Percentiles rank a stretch among this genome's conserved stretches.
Evolutionary conservation across 139 green algal species (phyloP).

Genomic region (Coelastrella sp.): DNA sequence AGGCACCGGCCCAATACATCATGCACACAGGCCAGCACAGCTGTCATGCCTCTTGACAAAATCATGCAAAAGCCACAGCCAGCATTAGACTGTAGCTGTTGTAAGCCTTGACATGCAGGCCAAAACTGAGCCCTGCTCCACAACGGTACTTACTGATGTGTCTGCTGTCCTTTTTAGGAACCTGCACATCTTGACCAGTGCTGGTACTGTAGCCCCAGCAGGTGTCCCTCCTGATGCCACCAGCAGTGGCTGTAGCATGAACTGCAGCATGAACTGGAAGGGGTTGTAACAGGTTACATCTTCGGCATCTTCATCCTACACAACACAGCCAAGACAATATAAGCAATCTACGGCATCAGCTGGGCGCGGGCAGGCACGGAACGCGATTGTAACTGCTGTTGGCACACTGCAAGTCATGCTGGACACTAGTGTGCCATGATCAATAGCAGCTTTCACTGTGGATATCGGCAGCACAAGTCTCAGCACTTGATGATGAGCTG

Average conservation of each 20-base stretch:
- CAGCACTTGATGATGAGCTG: too few species aligned
- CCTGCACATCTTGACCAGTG: constrained; percentile 51
- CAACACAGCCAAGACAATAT: not conserved
- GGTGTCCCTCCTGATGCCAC: constrained; percentile 33
- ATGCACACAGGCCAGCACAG: too few species aligned
- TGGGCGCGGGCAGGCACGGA: too few species aligned
- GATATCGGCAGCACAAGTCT: too few species aligned
- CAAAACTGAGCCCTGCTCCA: too few species aligned
- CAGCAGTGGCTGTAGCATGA: constrained; percentile 74
- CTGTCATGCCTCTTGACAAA: too few species aligned
- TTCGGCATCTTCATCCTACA: not conserved
- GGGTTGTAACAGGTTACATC: constrained; percentile 42
- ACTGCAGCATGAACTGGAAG: constrained; percentile 80
- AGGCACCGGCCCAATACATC: not conserved
- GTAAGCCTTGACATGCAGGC: not conserved
- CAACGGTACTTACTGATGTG: not conserved
- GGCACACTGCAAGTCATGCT: too few species aligned
- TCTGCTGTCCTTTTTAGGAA: constrained; percentile 56
- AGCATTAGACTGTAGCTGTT: not conserved
- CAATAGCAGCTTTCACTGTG: too few species aligned
- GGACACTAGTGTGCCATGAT: too few species aligned
- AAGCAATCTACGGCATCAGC: too few species aligned
- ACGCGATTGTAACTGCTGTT: too few species aligned
- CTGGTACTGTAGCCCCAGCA: constrained; percentile 22
- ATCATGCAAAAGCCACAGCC: not conserved